These are phyloP conservation scores for Sarcocystis neurona DNA, from an alignment of 169 alveolate species.

Conservation along the genomic window DNA sequence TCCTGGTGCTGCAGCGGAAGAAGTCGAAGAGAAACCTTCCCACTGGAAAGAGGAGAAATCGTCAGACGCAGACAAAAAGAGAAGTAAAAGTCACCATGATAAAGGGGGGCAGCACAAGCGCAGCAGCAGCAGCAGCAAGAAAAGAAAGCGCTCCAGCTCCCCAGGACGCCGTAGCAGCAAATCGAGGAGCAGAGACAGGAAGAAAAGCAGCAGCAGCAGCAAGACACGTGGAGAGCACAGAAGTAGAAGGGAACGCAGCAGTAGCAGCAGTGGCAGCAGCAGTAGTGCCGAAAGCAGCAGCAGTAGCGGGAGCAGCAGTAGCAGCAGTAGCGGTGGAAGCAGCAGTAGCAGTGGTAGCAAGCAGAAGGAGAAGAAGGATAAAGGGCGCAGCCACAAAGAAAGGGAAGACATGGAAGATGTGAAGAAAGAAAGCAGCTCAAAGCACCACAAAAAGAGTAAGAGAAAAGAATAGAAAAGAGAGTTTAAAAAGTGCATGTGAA, in stretches of 20 bases:
- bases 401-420: neutral
- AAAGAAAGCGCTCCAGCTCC: constrained; percentile 11
- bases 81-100: neutral
- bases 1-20: neutral
- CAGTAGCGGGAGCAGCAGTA: neutral
- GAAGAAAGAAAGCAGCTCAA: neutral
- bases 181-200: constrained; percentile 14
- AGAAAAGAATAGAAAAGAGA: too few species aligned
- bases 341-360: neutral
- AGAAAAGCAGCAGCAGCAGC: constrained; percentile 32
- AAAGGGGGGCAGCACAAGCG: neutral
- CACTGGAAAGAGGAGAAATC: neutral
- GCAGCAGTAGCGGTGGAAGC: neutral
- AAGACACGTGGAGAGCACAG: neutral
- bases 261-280: neutral
- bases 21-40: too few species aligned
- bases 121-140: constrained; percentile 26
- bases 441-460: too few species aligned
- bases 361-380: neutral
- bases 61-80: neutral
- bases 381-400: constrained; percentile 4
- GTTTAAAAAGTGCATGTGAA: too few species aligned
- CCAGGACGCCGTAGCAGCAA: neutral
- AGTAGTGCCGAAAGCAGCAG: neutral
- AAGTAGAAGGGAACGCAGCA: neutral